Percentiles rank a stretch among this genome's conserved stretches.
These are phyloP conservation scores for Rhodocollybia butyracea DNA, from an alignment of 768 basidiomycete genomes.

Conservation along the genomic window DNA sequence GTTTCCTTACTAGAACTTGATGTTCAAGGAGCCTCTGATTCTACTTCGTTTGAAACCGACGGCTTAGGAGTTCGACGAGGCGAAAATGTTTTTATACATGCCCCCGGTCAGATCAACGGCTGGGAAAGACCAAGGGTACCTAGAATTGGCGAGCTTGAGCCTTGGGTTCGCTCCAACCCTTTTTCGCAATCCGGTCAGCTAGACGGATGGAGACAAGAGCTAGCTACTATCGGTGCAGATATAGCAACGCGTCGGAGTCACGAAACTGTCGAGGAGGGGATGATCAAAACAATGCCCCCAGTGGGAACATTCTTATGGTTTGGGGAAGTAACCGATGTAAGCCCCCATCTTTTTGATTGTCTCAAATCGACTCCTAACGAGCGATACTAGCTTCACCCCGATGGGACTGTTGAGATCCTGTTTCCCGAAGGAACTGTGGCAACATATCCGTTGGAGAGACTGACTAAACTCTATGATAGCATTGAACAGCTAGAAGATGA, in stretches of 20 bases:
- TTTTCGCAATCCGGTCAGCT: constrained; percentile 42
- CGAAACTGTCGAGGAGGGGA: constrained; percentile 34
- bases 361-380: background rate
- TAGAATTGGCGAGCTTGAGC: constrained; percentile 79
- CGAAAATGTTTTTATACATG: constrained; percentile 82
- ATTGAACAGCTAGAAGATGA: constrained; percentile 77
- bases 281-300: constrained; percentile 37
- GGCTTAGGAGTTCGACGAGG: constrained; percentile 80
- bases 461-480: constrained; percentile 79
- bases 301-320: constrained; percentile 65
- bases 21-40: constrained; percentile 68
- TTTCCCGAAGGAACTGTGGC: constrained; percentile 54
- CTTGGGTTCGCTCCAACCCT: constrained; percentile 68
- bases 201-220: constrained; percentile 68
- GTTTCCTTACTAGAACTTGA: constrained; percentile 88
- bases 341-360: constrained; percentile 12
- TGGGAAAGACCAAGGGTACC: constrained; percentile 68
- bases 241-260: constrained; percentile 48
- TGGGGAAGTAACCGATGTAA: constrained; percentile 79
- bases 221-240: constrained; percentile 60
- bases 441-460: constrained; percentile 58
- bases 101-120: constrained; percentile 69
- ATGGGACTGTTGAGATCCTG: constrained; percentile 71
- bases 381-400: constrained; percentile 58
- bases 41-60: constrained; percentile 42